Base-by-base conservation (phyloP, 306 rosid genomes). In the Dalbergia cultrata region DNA sequence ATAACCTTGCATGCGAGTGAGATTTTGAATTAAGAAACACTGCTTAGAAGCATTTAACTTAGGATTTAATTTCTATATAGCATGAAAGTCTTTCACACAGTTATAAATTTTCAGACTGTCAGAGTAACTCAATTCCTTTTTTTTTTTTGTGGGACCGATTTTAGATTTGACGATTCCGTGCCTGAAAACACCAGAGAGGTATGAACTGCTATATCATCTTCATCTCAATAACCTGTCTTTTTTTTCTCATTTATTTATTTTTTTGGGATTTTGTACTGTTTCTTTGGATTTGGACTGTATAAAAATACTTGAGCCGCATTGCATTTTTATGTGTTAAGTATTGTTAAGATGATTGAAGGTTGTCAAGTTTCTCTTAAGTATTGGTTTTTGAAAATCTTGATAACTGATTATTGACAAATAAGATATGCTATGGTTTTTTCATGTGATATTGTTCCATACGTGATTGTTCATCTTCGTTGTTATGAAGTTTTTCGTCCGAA, bases 121-220 rank as follows among this genome's bases (percentile, higher is more conserved):
- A 50, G 4, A 13, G n/a, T 13, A 50, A n/a, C 57, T 50, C 6
- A 16, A 5, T 14, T 13, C 57, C 19, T 64, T 19, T 60, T 9
- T 8, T 17, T 83, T 44, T 47, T 9, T 67, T 35, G 49, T 73
- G 33, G 11, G 47, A 5, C 57, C 7, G 14, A n/a, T 66, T 52
- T 80, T 58, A 95, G 99, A 95, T 91, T 76, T 95, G 86, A 82
- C 87, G n/a, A 84, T 87, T 88, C 97, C 93, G 5, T 92, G 92
- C 84, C 70, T 91, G 82, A 95, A 91, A 89, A 91, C 95, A 33
- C 93, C 97, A 3, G 95, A 93, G 82, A 91, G 99, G 99, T 95
- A 90, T 67, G 86, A 13, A 71, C 21, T 74, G 13, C 83, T 75
- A 59, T 78, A 50, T 50, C 17, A 4, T 50, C 57, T 44, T 72